Conservation (phyloP, 345 rosid species). For the Euphorbia pulcherrima region DNA sequence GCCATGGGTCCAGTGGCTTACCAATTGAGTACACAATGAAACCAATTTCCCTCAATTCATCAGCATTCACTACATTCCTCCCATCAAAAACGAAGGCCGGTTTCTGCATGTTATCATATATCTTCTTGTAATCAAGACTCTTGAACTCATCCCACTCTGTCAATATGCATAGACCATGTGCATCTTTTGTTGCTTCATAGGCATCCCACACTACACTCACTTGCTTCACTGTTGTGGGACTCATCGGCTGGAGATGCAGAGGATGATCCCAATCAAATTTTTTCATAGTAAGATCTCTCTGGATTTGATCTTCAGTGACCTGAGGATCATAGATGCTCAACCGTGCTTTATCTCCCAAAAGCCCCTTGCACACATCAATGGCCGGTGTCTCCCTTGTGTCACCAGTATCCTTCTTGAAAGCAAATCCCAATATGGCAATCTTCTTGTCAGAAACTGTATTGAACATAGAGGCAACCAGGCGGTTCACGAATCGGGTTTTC, state of each 20-base stretch:
- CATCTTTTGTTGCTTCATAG: conserved; percentile 70
- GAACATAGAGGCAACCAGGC: conserved; percentile 81
- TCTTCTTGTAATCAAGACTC: conserved; percentile 66
- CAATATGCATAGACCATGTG: conserved; percentile 80
- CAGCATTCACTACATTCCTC: conserved; percentile 56
- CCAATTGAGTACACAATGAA: conserved; percentile 89
- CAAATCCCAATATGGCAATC: conserved; percentile 76
- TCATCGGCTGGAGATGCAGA: conserved; percentile 86
- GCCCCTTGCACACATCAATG: conserved; percentile 89
- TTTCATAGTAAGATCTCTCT: conserved; percentile 83
- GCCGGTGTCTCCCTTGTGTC: conserved; percentile 93
- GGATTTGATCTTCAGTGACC: conserved; percentile 83
- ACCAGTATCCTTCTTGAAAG: conserved; percentile 90
- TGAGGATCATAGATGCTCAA: conserved; percentile 89
- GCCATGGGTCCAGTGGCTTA: conserved; percentile 87
- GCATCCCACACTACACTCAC: conserved; percentile 73
- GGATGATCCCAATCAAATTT: conserved; percentile 97
- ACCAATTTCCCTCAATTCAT: conserved; percentile 74
- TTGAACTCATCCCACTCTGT: conserved; percentile 97
- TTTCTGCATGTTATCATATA: conserved; percentile 81
- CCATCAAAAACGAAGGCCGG: conserved; percentile 94
- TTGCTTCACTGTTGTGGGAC: conserved; percentile 75
- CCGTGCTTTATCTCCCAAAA: conserved; percentile 79
- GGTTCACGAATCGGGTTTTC: conserved; percentile 81
- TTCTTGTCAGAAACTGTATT: conserved; percentile 81